A percentile compares a stretch with the other conserved stretches of the same genome.
Evolutionary conservation across 208 protist species (phyloP).

Genomic region (Trypanosomatidae sp.): DNA sequence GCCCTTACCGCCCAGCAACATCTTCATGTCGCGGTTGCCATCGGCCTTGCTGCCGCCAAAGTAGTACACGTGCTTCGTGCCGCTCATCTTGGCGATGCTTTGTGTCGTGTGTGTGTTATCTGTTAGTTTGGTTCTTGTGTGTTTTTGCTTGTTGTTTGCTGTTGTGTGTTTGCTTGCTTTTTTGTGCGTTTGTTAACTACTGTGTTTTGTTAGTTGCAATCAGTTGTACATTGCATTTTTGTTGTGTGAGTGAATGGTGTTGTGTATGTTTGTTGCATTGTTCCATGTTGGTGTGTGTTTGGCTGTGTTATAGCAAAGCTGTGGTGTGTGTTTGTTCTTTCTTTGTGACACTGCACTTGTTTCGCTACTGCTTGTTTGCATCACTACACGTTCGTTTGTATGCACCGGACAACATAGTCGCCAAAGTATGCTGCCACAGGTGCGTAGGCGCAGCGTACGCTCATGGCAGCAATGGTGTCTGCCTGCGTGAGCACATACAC

Average conservation of each 20-base stretch:
- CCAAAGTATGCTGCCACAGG: constrained; percentile 28
- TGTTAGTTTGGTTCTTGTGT: constrained; percentile 2
- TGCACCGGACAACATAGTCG: too few relatives aligned
- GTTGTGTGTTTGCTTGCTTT: constrained; percentile 2
- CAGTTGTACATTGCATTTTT: constrained; percentile 3
- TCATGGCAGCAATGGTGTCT: constrained; percentile 12
- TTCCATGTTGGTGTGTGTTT: too few relatives aligned
- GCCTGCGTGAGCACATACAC: constrained; percentile 19
- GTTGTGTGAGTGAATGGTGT: too few relatives aligned
- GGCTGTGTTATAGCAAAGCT: too few relatives aligned
- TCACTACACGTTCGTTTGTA: too few relatives aligned
- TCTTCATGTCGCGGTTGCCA: constrained; percentile 77
- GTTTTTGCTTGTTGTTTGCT: neutral
- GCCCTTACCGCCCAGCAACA: constrained; percentile 90
- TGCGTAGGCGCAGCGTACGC: constrained; percentile 20
- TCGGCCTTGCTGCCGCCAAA: constrained; percentile 69
- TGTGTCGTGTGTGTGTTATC: neutral
- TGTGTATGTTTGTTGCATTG: too few relatives aligned
- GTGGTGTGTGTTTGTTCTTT: too few relatives aligned
- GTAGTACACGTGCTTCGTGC: constrained; percentile 70
- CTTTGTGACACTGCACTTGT: too few relatives aligned
- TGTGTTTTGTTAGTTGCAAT: neutral
- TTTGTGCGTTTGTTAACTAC: neutral
- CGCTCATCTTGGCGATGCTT: constrained; percentile 10
- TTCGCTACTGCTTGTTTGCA: too few relatives aligned